Base-by-base conservation (phyloP, 768 basidiomycete genomes). In the Lactarius psammicola region DNA sequence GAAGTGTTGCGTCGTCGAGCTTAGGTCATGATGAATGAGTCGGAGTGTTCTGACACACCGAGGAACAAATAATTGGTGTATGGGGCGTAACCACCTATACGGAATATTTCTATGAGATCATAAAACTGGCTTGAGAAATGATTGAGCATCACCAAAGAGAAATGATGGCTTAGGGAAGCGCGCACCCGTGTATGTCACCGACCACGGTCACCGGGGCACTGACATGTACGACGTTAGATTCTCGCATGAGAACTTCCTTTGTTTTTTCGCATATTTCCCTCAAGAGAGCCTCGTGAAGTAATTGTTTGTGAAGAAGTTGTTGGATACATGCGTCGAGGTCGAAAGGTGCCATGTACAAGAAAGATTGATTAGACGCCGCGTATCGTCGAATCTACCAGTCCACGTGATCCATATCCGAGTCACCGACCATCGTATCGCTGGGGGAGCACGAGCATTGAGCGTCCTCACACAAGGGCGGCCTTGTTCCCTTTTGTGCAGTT, bases 191-290 rank as follows among this genome's bases (percentile, higher is more conserved):
- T 57, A 99, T 98, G 76, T 99, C 97, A 59, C 97, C 97, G 44
- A 98, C 97, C 33, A 99, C 97, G 1, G 97, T 99, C 40, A 98
- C 94, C 23, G 97, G 97, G 5, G 96, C 91, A 68, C 87, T 90
- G 70, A 99, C 90, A 73, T 98, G 97, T 8, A 98, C 95, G 64
- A 99, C 97, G 73, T 99, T 99, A 65, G 92, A 94, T 80, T 99
- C 97, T 68, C 94, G 82, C 97, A 98, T 98, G 64, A 99, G 87
- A 0, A 99, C 94, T 75, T 99, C 97, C 75, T 98, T 99, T 18
- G 96, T 97, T 80, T 98, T 98, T 74, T 97, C 96, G 82, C 97
- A 98, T 84, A 99, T 98, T 82, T 99, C 96, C 59, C 95, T 89
- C 53, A 99, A 77, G 31, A 98, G 82, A 2, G 94, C 90, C 78